Evolutionary conservation across 164 flowering plant genomes (phyloP).

Genomic region (Vitis amurensis): DNA sequence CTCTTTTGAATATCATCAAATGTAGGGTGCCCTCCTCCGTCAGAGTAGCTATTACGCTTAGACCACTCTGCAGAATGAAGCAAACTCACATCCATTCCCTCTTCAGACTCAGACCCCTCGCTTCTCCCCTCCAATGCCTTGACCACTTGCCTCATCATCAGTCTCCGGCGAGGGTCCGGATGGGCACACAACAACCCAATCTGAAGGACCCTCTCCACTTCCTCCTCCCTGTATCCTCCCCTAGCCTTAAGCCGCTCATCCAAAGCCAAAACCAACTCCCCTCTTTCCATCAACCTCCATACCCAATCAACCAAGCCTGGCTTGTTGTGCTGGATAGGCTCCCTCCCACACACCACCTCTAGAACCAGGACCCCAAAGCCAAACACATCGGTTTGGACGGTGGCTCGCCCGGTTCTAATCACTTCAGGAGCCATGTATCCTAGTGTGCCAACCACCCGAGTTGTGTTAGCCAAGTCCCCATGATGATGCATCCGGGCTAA

Average conservation of each 20-base stretch:
- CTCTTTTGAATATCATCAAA: conserved; percentile 21
- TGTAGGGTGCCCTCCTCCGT: conserved; percentile 27
- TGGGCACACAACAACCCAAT: conserved; percentile 44
- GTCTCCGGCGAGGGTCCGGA: conserved; percentile 38
- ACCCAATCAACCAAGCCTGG: conserved; percentile 41
- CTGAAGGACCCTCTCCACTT: conserved; percentile 30
- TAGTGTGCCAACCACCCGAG: conserved; percentile 47
- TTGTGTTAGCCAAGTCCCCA: conserved; percentile 26
- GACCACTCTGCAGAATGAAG: conserved; percentile 31
- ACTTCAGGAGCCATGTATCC: conserved; percentile 62
- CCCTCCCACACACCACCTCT: conserved; percentile 40
- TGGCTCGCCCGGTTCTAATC: conserved; percentile 40
- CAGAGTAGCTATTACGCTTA: conserved; percentile 4
- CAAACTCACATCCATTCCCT: conserved; percentile 23
- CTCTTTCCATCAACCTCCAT: conserved; percentile 33
- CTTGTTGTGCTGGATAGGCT: conserved; percentile 41
- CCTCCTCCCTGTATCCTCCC: conserved; percentile 19
- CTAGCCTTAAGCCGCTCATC: conserved; percentile 28
- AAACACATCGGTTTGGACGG: conserved; percentile 44
- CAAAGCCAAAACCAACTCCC: conserved; percentile 28
- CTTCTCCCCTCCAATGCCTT: conserved; percentile 29
- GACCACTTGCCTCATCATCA: conserved; percentile 46
- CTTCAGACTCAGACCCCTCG: conserved; percentile 15
- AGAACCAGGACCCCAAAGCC: conserved; percentile 47
- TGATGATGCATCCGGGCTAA: conserved; percentile 40